phyloP scores from a whole-genome alignment of 2,329 filamentous ascomycete species.

The Sporothrix brunneoviolacea region DNA sequence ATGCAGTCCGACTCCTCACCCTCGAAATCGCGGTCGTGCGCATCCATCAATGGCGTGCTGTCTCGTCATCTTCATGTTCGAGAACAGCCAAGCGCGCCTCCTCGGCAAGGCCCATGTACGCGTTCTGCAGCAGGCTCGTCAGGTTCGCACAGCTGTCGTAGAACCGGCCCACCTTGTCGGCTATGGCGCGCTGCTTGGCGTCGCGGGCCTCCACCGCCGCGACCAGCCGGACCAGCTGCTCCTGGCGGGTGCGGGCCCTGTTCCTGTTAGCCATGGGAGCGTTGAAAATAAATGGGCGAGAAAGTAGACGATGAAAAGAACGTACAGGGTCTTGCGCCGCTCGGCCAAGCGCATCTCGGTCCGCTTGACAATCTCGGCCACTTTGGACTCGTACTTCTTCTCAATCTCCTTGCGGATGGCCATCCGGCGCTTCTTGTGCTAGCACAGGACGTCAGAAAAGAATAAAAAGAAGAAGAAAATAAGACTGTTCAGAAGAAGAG shows the following conservation, averaged over 20 bases:
- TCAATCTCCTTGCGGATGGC: conserved; percentile 19
- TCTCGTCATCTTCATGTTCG: neutral
- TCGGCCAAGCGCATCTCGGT: conserved; percentile 17
- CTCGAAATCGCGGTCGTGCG: no score
- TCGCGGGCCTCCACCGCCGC: conserved; percentile 19
- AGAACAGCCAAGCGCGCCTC: conserved; percentile 15
- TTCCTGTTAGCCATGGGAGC: neutral
- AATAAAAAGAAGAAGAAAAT: neutral
- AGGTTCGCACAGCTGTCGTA: conserved; percentile 19
- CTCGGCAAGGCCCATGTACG: conserved; percentile 18
- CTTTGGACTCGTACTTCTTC: conserved; percentile 15
- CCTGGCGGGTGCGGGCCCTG: conserved; percentile 11
- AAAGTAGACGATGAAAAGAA: neutral
- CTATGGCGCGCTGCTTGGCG: conserved; percentile 18
- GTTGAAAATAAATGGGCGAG: no score
- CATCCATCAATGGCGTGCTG: neutral
- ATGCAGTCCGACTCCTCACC: no score
- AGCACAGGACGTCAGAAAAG: neutral
- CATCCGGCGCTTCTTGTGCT: conserved; percentile 20
- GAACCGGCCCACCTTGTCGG: conserved; percentile 17
- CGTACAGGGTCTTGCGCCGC: conserved; percentile 8
- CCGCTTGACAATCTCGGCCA: conserved; percentile 19
- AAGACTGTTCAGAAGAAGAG: neutral
- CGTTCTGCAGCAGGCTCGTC: conserved; percentile 17
- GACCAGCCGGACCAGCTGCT: conserved; percentile 17